phyloP scores from a whole-genome alignment of 2,329 filamentous ascomycete genomes.

The Microdochium bolleyi region DNA sequence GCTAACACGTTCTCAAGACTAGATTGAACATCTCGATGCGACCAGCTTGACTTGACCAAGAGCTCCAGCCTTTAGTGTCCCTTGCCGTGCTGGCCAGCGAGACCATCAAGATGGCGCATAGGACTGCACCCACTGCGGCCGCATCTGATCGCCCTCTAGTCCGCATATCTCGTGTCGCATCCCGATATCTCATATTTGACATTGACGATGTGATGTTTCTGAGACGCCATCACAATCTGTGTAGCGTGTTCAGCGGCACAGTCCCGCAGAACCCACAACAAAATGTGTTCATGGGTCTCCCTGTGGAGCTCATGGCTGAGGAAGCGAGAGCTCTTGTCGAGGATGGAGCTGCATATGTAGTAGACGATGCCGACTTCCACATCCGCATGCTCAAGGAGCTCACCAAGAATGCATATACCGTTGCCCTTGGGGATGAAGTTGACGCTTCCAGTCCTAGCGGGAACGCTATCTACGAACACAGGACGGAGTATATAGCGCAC shows the following conservation, averaged over 20 bases:
- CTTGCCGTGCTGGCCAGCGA: background rate
- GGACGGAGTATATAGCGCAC: conserved; percentile 14
- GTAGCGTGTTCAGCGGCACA: conserved; percentile 77
- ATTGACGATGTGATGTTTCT: conserved; percentile 70
- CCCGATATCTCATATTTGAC: conserved; percentile 85
- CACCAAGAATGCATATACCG: conserved; percentile 23
- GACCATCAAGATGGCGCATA: conserved; percentile 1
- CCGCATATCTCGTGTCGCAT: conserved; percentile 72
- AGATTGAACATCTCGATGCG: background rate
- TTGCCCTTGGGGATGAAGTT: conserved; percentile 1
- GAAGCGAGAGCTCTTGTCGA: conserved; percentile 78
- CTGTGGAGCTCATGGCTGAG: conserved; percentile 83
- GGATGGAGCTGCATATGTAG: conserved; percentile 66
- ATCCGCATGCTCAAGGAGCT: conserved; percentile 52
- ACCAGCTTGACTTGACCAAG: background rate
- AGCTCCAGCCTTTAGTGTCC: background rate
- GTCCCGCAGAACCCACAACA: conserved; percentile 90
- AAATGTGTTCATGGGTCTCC: conserved; percentile 85
- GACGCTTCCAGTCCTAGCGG: conserved; percentile 1
- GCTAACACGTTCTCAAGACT: background rate
- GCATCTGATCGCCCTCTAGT: conserved; percentile 42
- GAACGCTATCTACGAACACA: conserved; percentile 26
- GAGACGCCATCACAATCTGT: conserved; percentile 74
- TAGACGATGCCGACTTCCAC: conserved; percentile 72
- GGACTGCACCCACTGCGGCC: conserved; percentile 8